These are phyloP conservation scores for Zasmidium cellare DNA, from an alignment of 2,329 filamentous ascomycete species.

Conservation along the genomic window DNA sequence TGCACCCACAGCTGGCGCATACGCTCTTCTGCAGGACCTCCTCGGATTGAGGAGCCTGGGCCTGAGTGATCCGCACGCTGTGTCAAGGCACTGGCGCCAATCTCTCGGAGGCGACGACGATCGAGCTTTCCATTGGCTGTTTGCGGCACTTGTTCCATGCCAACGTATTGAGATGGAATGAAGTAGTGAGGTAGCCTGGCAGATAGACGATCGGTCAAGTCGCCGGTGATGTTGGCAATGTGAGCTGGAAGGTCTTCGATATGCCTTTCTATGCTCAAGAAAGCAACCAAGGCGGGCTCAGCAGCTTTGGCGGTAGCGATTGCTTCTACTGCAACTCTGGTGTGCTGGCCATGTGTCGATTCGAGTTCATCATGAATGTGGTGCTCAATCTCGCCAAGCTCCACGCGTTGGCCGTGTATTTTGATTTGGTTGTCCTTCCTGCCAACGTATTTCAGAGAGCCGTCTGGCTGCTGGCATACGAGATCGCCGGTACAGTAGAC, in stretches of 20 bases:
- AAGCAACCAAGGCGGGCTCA: slow-evolving; percentile 3
- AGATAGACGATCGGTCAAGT: not conserved
- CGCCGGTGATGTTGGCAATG: not conserved
- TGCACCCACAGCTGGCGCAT: slow-evolving; percentile 52
- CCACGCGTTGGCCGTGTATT: slow-evolving; percentile 73
- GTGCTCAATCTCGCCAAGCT: slow-evolving; percentile 71
- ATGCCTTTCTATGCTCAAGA: not conserved
- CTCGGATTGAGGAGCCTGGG: slow-evolving; percentile 26
- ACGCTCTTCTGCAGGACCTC: slow-evolving; percentile 54
- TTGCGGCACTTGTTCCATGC: slow-evolving; percentile 65
- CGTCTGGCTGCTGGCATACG: slow-evolving; percentile 55
- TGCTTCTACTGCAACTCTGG: not conserved
- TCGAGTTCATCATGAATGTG: slow-evolving; percentile 41
- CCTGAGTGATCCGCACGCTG: slow-evolving; percentile 26
- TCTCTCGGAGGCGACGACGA: slow-evolving; percentile 48
- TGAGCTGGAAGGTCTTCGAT: not conserved
- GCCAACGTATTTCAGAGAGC: slow-evolving; percentile 57
- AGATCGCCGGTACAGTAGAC: slow-evolving; percentile 64
- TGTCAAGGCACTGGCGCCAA: slow-evolving; percentile 50
- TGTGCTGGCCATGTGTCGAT: not conserved
- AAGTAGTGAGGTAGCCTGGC: slow-evolving; percentile 62
- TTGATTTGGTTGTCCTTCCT: slow-evolving; percentile 76
- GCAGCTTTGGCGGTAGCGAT: not conserved
- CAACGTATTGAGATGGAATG: slow-evolving; percentile 71
- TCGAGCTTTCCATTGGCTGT: slow-evolving; percentile 73